Base-by-base conservation (phyloP, 1,284 basidiomycete genomes). In the Vanrija pseudolonga region DNA sequence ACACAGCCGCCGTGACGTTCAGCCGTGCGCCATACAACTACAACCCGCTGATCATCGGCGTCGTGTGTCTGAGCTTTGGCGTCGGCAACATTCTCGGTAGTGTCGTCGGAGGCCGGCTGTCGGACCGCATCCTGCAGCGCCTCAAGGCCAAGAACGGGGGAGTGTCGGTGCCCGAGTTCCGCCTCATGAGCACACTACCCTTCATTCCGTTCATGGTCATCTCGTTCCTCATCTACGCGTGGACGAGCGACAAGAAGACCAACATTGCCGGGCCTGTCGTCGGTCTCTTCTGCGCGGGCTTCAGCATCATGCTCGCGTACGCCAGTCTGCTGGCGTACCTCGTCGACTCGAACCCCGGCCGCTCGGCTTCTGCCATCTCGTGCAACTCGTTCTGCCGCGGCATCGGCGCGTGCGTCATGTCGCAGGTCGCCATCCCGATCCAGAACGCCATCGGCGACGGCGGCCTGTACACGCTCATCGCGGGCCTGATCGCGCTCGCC, bases 61-160 rank as follows among this genome's bases (percentile, higher is more conserved):
- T 91, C 22, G 83, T 90, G 7, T 80, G 91, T 8, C 80, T 94
- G 18, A 76, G 85, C 0, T 88, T 85, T 60, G 90, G 90, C 4
- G 52, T 78, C 72, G 88, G 89, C 6, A 84, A 81, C 59, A 79
- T 90, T 28, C 66, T 77, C 2, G 90, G 90, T 3, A 87, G 84
- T 56, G 60, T 91, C 8, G 60, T 86, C 0, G 90, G 90, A 9
- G 90, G 91, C 0, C 79, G 84, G 9, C 89, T 84, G 77, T 89
- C 86, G 2, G 91, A 94, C 71, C 71, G 77, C 42, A 78, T 85
- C 36, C 78, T 90, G 26, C 68, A 71, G 4, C 77, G 78, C 45
- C 72, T 87, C 50, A 86, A 82, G 57, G 78, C 75, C 19, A 74
- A 78, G 45, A 86, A 87, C 59, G 83, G 81, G 2, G 88, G 86